Percentiles rank a stretch among this genome's conserved stretches.
These are phyloP conservation scores for Dysphania ambrosioides DNA, from an alignment of 148 eudicot species.

Conservation along the genomic window DNA sequence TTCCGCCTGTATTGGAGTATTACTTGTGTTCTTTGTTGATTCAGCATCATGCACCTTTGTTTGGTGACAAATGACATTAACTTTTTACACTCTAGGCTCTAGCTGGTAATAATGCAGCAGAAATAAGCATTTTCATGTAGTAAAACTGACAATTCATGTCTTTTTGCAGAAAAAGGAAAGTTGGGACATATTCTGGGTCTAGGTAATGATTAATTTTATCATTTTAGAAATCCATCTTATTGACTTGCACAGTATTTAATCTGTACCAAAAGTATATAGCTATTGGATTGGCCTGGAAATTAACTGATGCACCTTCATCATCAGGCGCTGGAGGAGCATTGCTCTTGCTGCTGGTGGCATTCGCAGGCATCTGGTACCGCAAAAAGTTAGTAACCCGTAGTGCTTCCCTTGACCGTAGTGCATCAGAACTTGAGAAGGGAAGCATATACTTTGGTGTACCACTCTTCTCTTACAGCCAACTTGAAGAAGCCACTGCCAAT, in stretches of 20 bases:
- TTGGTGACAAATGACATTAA: too few relatives aligned
- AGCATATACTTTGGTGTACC: constrained; percentile 32
- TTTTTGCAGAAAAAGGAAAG: constrained; percentile 4
- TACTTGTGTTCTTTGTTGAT: too few relatives aligned
- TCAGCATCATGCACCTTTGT: too few relatives aligned
- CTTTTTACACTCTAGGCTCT: too few relatives aligned
- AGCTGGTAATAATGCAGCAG: too few relatives aligned
- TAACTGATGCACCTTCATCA: neutral
- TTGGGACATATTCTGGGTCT: neutral
- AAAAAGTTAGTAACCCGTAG: constrained; percentile 20
- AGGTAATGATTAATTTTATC: neutral
- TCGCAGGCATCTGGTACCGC: constrained; percentile 19
- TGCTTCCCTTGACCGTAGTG: constrained; percentile 12
- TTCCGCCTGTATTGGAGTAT: too few relatives aligned
- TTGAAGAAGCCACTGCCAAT: constrained; percentile 43
- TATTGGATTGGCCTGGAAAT: neutral
- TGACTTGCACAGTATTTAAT: neutral
- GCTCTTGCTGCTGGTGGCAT: constrained; percentile 8
- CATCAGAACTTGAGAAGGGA: constrained; percentile 31
- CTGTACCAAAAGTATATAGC: neutral
- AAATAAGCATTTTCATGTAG: neutral
- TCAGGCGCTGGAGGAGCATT: constrained; percentile 20
- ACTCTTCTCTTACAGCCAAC: constrained; percentile 46
- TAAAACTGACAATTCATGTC: neutral
- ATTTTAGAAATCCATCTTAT: neutral